Conservation (phyloP, 192 early-diverging fungal genomes). For the Coemansia sp. region DNA sequence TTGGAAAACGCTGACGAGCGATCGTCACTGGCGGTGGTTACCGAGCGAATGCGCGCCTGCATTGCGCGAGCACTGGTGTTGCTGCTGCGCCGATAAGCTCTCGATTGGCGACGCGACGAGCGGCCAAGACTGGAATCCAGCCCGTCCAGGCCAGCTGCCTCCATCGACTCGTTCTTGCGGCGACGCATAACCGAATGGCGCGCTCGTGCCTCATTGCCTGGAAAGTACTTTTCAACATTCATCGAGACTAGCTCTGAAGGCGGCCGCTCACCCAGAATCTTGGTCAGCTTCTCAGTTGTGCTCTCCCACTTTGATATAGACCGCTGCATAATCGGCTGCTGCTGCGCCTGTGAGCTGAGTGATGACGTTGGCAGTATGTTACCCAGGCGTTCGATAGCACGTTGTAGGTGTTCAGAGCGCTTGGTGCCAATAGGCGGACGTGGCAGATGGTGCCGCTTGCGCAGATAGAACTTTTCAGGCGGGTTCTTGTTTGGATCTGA, state of each 20-base stretch:
- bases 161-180: slow-evolving; percentile 33
- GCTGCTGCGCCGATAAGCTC: slow-evolving; percentile 36
- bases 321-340: slow-evolving; percentile 8
- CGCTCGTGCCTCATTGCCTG: slow-evolving; percentile 61
- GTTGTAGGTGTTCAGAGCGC: slow-evolving; percentile 47
- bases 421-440: slow-evolving; percentile 41
- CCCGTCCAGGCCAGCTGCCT: slow-evolving; percentile 12
- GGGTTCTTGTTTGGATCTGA: slow-evolving; percentile 62
- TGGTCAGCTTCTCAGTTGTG: slow-evolving; percentile 58
- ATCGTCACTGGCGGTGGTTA: slow-evolving; percentile 23
- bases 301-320: slow-evolving; percentile 36
- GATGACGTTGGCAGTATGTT: slow-evolving; percentile 28
- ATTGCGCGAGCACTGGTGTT: slow-evolving; percentile 23
- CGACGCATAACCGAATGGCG: slow-evolving; percentile 56
- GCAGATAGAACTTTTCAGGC: slow-evolving; percentile 69
- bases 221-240: slow-evolving; percentile 91
- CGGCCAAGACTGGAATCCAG: slow-evolving; percentile 11
- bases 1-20: slow-evolving; percentile 36
- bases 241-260: slow-evolving; percentile 90
- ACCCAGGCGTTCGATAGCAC: slow-evolving; percentile 42
- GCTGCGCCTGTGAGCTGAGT: not conserved
- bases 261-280: slow-evolving; percentile 94
- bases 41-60: slow-evolving; percentile 29
- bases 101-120: slow-evolving; percentile 33
- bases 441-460: slow-evolving; percentile 65